These are phyloP conservation scores for Capsella bursapastoris DNA, from an alignment of 345 rosid genomes.

Conservation along the genomic window DNA sequence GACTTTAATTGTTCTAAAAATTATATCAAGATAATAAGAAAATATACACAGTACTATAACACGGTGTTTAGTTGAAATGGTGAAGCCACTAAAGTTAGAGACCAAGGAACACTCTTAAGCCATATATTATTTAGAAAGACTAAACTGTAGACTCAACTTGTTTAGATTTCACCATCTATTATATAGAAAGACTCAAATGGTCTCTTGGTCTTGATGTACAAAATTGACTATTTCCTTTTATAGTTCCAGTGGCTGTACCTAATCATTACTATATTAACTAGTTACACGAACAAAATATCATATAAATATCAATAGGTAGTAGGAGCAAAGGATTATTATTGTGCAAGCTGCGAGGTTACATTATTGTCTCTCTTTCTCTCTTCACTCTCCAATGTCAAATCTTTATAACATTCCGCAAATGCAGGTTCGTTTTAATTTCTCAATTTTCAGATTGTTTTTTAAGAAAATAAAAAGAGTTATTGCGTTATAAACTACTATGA, in stretches of 20 bases:
- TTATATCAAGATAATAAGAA: too few relatives aligned
- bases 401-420: constrained; percentile 4
- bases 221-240: background rate
- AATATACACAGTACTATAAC: too few relatives aligned
- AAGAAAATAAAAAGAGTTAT: background rate
- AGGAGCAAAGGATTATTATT: constrained; percentile 7
- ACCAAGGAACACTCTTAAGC: background rate
- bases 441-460: too few relatives aligned
- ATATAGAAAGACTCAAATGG: constrained; percentile 10
- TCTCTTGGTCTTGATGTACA: background rate
- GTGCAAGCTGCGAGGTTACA: constrained; percentile 3
- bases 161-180: background rate
- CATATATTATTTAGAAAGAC: constrained; percentile 10
- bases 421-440: constrained; percentile 5
- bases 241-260: background rate
- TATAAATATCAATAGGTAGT: constrained; percentile 3
- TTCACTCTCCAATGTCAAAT: background rate
- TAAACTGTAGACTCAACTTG: background rate
- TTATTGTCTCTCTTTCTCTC: background rate
- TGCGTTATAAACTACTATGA: background rate
- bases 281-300: background rate
- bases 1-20: too few relatives aligned
- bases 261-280: constrained; percentile 25
- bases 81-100: background rate
- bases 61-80: background rate